A percentile compares a stretch with the other conserved stretches of the same genome.
phyloP scores from a whole-genome alignment of 805 yeast genomes.

The Sugiyamaella chiloensis region DNA sequence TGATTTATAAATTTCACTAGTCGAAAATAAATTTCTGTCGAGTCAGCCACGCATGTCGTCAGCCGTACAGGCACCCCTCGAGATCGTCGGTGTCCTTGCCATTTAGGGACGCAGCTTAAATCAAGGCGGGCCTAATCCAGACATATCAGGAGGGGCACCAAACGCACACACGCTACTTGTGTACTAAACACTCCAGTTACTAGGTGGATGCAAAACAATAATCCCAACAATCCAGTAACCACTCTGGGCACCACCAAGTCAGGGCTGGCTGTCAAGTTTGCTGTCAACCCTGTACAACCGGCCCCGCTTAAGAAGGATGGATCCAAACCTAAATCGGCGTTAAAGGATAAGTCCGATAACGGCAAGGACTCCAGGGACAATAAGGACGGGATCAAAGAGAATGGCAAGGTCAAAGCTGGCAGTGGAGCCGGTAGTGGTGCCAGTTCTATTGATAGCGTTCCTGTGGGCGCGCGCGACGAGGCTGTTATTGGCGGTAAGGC shows the following conservation, averaged over 20 bases:
- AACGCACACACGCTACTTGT: too few relatives aligned
- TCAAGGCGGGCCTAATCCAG: neutral
- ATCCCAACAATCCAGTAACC: neutral
- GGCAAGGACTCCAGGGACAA: neutral
- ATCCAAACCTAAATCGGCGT: neutral
- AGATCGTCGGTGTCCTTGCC: too few relatives aligned
- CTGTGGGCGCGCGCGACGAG: neutral
- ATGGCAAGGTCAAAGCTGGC: neutral
- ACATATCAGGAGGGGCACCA: too few relatives aligned
- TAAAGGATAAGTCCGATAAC: neutral
- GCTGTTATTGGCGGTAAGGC: neutral
- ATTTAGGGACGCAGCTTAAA: too few relatives aligned
- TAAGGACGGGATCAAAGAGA: neutral
- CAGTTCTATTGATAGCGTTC: neutral
- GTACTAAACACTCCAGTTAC: too few relatives aligned
- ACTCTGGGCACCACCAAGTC: constrained; percentile 5
- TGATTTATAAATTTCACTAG: too few relatives aligned
- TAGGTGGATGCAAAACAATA: constrained; percentile 4
- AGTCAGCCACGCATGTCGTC: too few relatives aligned
- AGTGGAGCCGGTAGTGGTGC: neutral
- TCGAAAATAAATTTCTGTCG: too few relatives aligned
- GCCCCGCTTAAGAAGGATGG: neutral
- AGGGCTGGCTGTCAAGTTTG: constrained; percentile 4
- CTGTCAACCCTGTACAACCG: constrained; percentile 4
- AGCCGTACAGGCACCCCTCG: too few relatives aligned